Base-by-base conservation (phyloP, 352 stramenopile genomes). In the Globisporangium sylvaticum region DNA sequence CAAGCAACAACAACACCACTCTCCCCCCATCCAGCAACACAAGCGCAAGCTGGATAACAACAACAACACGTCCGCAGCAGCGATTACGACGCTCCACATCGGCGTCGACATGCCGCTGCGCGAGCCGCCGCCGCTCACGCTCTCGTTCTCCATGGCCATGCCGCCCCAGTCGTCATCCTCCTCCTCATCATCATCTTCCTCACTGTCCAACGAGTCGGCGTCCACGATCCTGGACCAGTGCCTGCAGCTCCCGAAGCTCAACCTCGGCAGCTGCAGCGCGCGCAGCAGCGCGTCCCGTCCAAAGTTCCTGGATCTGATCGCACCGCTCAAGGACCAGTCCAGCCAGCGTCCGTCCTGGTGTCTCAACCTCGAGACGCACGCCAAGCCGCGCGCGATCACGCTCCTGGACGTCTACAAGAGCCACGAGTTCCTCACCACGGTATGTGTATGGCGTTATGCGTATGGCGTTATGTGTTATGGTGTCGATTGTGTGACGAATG, bases 361-460 rank as follows among this genome's bases (percentile, higher is more conserved):
- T 37, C 64, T 74, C 37, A 53, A 65, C 31, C 55, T 54, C 50
- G 31, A 39, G 15, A 53, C 31, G 31, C 74, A 83, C 50, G 66
- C 87, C 25, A 81, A 86, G 27, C 87, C 84, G 24, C 76, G 75
- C 3, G 48, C 83, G 0, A 81, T 95, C 50, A 79, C 84, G 1
- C 63, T 95, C 25, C 65, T 95, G 18, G 87, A 95, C 32, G 87
- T 92, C 46, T 92, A 89, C 75, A 95, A 95, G 67, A 80, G 86
- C 59, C 81, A 95, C 64, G 84, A 93, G 24, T 73, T 92, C 18
- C 77, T 95, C 66, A 83, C 77, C 2, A 93, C 84, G 65, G 84
- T 94, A 67, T 22, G 53, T 59, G 42, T 53, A 42, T 62, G 18
- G 58, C 37, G 10, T 20, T 37, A 66, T 22, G 48, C 57, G 42